These are phyloP conservation scores for Fusarium pseudocircinatum DNA, from an alignment of 2,329 filamentous ascomycete species.

Conservation along the genomic window DNA sequence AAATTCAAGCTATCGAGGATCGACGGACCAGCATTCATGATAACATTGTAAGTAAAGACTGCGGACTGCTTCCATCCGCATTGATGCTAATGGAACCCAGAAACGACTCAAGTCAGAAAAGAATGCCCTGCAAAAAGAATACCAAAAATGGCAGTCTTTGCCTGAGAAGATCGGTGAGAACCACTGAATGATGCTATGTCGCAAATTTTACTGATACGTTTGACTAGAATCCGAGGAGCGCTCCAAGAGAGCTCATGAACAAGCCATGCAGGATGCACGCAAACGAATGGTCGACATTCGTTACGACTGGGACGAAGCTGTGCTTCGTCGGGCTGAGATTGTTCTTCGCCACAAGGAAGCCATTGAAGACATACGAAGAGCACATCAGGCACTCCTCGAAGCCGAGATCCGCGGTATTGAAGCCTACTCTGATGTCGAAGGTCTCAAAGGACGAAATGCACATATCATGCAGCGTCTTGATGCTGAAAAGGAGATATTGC, in stretches of 20 bases:
- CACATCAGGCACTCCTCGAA: conserved; percentile 73
- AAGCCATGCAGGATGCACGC: conserved; percentile 47
- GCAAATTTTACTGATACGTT: background rate
- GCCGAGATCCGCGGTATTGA: conserved; percentile 78
- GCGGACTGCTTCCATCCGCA: background rate
- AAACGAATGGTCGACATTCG: conserved; percentile 59
- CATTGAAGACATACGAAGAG: conserved; percentile 69
- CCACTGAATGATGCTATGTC: background rate
- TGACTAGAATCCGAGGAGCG: conserved; percentile 51
- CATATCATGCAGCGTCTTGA: conserved; percentile 66
- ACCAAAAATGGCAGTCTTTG: conserved; percentile 71
- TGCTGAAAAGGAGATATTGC: conserved; percentile 51
- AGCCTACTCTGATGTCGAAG: conserved; percentile 80
- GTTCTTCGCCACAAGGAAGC: conserved; percentile 64
- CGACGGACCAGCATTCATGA: conserved; percentile 54
- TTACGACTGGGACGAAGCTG: conserved; percentile 63
- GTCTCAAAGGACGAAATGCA: conserved; percentile 72
- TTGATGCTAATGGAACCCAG: conserved; percentile 49
- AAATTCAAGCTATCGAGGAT: conserved; percentile 54
- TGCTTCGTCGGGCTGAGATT: conserved; percentile 65
- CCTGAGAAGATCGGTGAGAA: conserved; percentile 75
- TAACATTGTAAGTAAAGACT: conserved; percentile 47
- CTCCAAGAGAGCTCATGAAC: conserved; percentile 44
- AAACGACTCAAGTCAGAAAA: conserved; percentile 69
- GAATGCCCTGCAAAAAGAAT: conserved; percentile 70